A percentile compares a stretch with the other conserved stretches of the same genome.
Conservation (phyloP, 2,329 filamentous ascomycete species). For the Gremmenia infestans region DNA sequence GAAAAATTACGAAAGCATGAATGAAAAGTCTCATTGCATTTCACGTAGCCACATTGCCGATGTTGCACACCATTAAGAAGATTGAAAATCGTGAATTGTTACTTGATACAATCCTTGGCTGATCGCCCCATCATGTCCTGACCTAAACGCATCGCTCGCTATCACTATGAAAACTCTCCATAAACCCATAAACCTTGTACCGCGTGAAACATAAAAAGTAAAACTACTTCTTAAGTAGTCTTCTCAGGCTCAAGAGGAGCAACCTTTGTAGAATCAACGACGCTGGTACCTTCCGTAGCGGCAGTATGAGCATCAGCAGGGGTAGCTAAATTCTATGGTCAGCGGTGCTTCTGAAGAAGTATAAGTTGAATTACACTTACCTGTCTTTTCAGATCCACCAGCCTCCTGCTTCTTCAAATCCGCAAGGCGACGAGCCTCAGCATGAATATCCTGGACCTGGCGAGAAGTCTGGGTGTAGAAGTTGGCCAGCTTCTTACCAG, state of each 20-base stretch:
- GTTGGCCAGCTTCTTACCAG: constrained; percentile 77
- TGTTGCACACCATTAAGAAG: too few species aligned
- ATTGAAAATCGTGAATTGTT: too few species aligned
- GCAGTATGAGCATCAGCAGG: constrained; percentile 15
- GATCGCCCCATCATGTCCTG: neutral
- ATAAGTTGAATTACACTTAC: constrained; percentile 40
- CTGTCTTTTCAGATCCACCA: constrained; percentile 41
- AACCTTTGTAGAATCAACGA: constrained; percentile 26
- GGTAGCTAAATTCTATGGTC: constrained; percentile 20
- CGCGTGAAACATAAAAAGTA: constrained; percentile 2
- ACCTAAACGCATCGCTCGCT: neutral
- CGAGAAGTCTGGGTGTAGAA: constrained; percentile 85
- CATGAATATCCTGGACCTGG: constrained; percentile 91
- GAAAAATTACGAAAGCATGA: too few species aligned
- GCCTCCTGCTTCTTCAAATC: constrained; percentile 71
- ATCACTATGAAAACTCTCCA: constrained; percentile 4
- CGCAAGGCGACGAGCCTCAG: constrained; percentile 81
- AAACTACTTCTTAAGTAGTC: constrained; percentile 18
- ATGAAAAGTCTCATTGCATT: too few species aligned
- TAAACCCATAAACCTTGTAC: neutral
- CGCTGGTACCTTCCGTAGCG: constrained; percentile 16
- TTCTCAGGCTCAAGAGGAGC: constrained; percentile 28
- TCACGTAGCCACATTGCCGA: too few species aligned
- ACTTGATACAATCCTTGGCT: neutral
- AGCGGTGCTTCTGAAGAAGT: constrained; percentile 29